Base-by-base conservation (phyloP, 306 rosid genomes). In the Abrus precatorius region DNA sequence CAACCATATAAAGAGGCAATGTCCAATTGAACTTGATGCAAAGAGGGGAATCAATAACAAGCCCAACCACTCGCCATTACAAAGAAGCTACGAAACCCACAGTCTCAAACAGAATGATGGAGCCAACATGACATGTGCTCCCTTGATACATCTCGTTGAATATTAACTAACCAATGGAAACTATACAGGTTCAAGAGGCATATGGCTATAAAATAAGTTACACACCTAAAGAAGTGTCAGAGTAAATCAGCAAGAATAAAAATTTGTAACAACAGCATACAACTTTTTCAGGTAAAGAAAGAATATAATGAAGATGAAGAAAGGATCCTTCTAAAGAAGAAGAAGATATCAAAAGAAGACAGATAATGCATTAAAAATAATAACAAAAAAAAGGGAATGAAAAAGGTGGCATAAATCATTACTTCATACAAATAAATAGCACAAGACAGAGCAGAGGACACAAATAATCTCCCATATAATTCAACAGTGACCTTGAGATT, bases 271-370 rank as follows among this genome's bases (percentile, higher is more conserved):
- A 79, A 3, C 20, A 11, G 60, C 69, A 56, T 33, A 27, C 52
- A 13, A 27, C 47, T 69, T 57, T 79, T 57, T 74, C 13, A 7
- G 29, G 67, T n/a, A 77, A 56, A 69, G 52, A 54, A 65, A 41
- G 59, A 11, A 41, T 32, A 44, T 1, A 41, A 20, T 13, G 49
- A 55, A 6, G 74, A 69, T n/a, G 36, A 41, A 47, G 67, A 54
- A 56, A 4, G 10, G 34, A 54, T 67, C 8, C 14, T 77, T 33
- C 45, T 29, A 44, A 66, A 53, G 63, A 50, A 40, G 14, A 53
- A 6, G 13, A 55, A 8, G 8, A 59, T 28, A 74, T 41, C 65
- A 66, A 52, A 20, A 20, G 20, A 20, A 20, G 20, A 20, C 20
- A 20, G 41, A 52, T 53, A 12, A 14, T 41, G 55, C 69, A 55